Conservation (phyloP, 2,329 filamentous ascomycete species). For the Trichoderma sp. region DNA sequence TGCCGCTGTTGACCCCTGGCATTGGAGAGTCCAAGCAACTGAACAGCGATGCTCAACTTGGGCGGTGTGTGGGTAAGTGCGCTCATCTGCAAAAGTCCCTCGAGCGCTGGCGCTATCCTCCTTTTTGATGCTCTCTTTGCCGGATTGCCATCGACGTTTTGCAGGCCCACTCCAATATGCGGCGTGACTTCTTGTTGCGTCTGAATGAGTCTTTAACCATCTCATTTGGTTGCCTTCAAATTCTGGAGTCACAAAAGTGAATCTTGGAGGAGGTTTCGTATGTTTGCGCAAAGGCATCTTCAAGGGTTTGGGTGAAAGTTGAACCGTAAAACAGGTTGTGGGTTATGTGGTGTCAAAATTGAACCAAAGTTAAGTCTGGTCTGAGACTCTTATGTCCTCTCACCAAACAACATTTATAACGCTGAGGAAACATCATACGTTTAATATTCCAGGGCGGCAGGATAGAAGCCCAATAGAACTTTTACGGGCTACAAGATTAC, state of each 20-base stretch:
- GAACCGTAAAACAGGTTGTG: not conserved
- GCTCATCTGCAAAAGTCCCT: not conserved
- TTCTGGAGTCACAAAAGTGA: not conserved
- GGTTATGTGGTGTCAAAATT: not conserved
- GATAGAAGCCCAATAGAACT: not conserved
- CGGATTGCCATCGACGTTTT: not conserved
- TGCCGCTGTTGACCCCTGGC: not conserved
- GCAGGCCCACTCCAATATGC: slow-evolving; percentile 7
- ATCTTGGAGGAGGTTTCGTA: not conserved
- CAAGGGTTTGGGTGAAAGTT: not conserved
- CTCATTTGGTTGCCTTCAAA: slow-evolving; percentile 3
- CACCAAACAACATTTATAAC: not conserved
- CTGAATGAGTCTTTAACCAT: slow-evolving; percentile 9
- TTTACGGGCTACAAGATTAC: not conserved
- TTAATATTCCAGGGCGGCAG: not conserved
- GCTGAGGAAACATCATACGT: not conserved
- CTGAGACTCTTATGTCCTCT: not conserved
- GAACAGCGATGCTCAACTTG: not conserved
- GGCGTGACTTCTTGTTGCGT: slow-evolving; percentile 1
- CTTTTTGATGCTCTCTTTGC: not conserved
- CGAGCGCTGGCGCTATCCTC: not conserved
- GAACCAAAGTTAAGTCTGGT: not conserved
- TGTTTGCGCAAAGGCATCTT: not conserved
- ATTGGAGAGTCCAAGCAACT: not conserved
- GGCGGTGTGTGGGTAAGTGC: not conserved